Percentiles rank a stretch among this genome's conserved stretches.
Evolutionary conservation across 2,329 filamentous ascomycete genomes (phyloP).

Genomic region (Fusarium musae): DNA sequence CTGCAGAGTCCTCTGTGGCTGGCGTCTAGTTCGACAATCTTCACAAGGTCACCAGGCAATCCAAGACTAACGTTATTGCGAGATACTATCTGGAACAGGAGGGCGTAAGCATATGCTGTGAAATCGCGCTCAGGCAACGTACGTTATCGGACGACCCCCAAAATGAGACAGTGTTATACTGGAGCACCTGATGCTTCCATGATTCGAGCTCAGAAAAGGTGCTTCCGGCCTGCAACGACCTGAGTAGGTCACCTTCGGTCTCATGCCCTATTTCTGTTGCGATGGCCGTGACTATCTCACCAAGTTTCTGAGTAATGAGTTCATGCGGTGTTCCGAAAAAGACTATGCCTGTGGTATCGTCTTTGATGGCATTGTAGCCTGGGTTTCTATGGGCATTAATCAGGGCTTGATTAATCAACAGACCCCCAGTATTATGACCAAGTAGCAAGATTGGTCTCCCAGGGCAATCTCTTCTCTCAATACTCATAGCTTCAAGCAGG

Average conservation of each 20-base stretch:
- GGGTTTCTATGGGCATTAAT: neutral
- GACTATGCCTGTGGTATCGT: neutral
- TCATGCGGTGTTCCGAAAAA: neutral
- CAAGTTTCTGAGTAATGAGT: fast-evolving
- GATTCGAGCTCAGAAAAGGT: neutral
- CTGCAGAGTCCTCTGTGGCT: neutral
- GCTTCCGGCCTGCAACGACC: neutral
- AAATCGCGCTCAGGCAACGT: fast-evolving
- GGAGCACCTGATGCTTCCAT: neutral
- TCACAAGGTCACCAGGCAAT: neutral
- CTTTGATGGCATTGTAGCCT: neutral
- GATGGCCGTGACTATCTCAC: fast-evolving
- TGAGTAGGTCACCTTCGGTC: fast-evolving
- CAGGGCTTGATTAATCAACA: neutral
- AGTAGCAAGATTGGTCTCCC: neutral
- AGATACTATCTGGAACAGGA: fast-evolving
- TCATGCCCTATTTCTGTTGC: neutral
- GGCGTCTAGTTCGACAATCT: neutral
- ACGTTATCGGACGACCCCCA: neutral
- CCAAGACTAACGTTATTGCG: neutral
- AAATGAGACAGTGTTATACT: neutral
- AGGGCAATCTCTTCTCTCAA: neutral
- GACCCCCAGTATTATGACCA: neutral
- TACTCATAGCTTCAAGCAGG: neutral
- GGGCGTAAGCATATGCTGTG: fast-evolving